Conservation (phyloP, 768 basidiomycete species). For the Hortiboletus campestris region DNA sequence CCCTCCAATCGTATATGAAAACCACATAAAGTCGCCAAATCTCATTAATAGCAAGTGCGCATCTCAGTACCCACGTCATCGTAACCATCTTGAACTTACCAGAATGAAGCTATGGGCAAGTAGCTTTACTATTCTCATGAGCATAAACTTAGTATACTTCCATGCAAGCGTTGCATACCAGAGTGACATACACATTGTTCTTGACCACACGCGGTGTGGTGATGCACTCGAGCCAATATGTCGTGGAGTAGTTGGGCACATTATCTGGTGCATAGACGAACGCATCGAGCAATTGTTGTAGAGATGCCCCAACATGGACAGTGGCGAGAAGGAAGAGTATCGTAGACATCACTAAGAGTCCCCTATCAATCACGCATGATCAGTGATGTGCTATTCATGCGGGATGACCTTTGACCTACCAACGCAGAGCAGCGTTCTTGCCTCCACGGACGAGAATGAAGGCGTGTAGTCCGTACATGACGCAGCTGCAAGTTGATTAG, state of each 20-base stretch:
- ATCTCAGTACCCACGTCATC: not conserved
- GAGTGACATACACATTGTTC: not conserved
- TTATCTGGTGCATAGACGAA: not conserved
- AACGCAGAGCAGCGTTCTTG: not conserved
- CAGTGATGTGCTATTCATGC: not conserved
- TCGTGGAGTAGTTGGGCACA: not conserved
- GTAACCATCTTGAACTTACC: not conserved
- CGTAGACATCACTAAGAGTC: not conserved
- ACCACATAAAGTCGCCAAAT: slow-evolving; percentile 4
- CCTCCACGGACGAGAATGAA: not conserved
- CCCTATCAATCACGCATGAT: not conserved
- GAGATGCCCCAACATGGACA: not conserved
- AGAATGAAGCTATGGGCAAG: not conserved
- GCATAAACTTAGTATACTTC: not conserved
- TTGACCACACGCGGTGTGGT: not conserved
- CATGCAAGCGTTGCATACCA: not conserved
- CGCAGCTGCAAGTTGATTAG: not conserved
- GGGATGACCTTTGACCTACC: not conserved
- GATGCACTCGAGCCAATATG: not conserved
- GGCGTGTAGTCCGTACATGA: not conserved
- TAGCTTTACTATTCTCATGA: not conserved
- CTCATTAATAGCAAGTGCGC: not conserved
- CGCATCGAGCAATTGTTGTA: not conserved
- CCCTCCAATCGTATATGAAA: not conserved
- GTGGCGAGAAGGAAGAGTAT: not conserved